A percentile compares a stretch with the other conserved stretches of the same genome.
Conservation (phyloP, 73 alveolate species). For the Uronychia setigera region DNA sequence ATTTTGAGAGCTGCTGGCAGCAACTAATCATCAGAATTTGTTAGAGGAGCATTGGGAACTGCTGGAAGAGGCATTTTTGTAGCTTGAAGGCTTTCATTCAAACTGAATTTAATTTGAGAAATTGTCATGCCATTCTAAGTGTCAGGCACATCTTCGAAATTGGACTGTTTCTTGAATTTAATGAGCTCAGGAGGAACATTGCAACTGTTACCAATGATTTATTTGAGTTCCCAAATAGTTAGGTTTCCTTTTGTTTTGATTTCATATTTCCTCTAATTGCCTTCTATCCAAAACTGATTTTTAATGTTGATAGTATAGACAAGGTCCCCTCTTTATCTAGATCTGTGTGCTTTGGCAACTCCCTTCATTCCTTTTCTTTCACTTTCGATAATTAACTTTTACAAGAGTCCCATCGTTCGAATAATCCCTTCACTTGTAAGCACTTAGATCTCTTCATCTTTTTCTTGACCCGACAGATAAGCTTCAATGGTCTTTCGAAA, state of each 20-base stretch:
- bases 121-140: constrained; percentile 84
- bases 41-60: constrained; percentile 16
- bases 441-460: constrained; percentile 17
- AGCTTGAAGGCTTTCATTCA: constrained; percentile 37
- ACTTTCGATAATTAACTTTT: constrained; percentile 68
- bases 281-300: constrained; percentile 3
- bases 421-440: neutral
- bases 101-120: constrained; percentile 69
- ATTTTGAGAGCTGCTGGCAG: constrained; percentile 65
- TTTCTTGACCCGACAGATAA: constrained; percentile 4
- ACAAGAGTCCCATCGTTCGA: constrained; percentile 46
- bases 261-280: neutral
- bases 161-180: constrained; percentile 49
- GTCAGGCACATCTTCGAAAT: constrained; percentile 66
- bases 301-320: constrained; percentile 52
- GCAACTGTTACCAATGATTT: constrained; percentile 53
- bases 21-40: constrained; percentile 39
- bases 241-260: constrained; percentile 38
- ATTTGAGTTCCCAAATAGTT: constrained; percentile 87
- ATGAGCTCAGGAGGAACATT: constrained; percentile 61
- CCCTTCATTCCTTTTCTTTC: constrained; percentile 89
- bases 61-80: neutral
- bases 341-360: constrained; percentile 61
- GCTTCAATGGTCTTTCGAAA: too few relatives aligned
- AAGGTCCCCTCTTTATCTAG: constrained; percentile 51